A percentile compares a stretch with the other conserved stretches of the same genome.
These are phyloP conservation scores for Aurantiochytrium sp. DNA, from an alignment of 108 stramenopile species.

Conservation along the genomic window DNA sequence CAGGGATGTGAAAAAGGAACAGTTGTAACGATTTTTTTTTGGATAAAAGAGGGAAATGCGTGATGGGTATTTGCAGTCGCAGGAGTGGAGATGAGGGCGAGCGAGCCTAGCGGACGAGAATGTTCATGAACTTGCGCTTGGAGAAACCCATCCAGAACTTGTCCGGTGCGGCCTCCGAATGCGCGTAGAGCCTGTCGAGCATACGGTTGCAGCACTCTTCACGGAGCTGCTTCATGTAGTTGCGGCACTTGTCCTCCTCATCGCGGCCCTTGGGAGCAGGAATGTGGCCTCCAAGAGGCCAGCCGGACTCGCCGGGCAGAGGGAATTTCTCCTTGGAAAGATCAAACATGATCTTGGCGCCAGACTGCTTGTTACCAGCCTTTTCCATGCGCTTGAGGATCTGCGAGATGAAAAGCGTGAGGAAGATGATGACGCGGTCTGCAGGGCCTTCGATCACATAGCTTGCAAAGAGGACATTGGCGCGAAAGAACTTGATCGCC, in stretches of 20 bases:
- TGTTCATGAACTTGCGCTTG: conserved; percentile 63
- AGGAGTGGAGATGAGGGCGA: too few relatives aligned
- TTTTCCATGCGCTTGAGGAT: conserved; percentile 41
- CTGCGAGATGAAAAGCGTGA: conserved; percentile 48
- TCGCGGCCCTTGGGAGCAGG: conserved; percentile 28
- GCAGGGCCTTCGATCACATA: conserved; percentile 42
- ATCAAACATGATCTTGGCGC: background rate
- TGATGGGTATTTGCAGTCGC: too few relatives aligned
- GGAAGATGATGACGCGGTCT: conserved; percentile 54
- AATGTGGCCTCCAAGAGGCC: conserved; percentile 24
- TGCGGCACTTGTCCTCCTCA: conserved; percentile 38
- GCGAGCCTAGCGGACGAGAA: conserved; percentile 1
- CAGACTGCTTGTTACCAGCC: background rate
- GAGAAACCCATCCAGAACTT: conserved; percentile 59
- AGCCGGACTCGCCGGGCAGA: conserved; percentile 27
- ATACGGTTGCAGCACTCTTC: conserved; percentile 40
- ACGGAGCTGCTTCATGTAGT: conserved; percentile 59
- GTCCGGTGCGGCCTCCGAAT: conserved; percentile 33
- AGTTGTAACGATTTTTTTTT: too few relatives aligned
- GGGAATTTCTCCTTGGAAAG: conserved; percentile 4
- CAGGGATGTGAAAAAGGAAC: too few relatives aligned
- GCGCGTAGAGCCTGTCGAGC: conserved; percentile 31
- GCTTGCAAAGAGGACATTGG: conserved; percentile 48
- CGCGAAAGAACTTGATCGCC: conserved; percentile 47
- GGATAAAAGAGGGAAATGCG: too few relatives aligned